Percentiles rank a stretch among this genome's conserved stretches.
Evolutionary conservation across 768 basidiomycete species (phyloP).

Genomic region (Trametes maxima): DNA sequence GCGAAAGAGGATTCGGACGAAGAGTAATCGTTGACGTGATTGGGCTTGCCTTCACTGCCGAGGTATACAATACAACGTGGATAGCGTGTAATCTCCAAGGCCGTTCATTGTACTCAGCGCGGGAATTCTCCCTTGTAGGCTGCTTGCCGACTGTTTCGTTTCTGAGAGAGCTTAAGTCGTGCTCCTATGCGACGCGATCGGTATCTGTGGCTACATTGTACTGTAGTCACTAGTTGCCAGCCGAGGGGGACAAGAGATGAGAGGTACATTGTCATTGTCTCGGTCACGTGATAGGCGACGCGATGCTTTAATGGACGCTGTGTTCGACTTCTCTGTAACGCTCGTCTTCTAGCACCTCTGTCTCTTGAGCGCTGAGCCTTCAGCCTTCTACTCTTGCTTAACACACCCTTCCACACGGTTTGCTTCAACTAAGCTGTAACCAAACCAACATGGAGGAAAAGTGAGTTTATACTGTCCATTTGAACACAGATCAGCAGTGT

Average conservation of each 20-base stretch:
- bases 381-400: not conserved
- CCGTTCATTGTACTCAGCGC: no score
- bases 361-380: not conserved
- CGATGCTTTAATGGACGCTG: slow-evolving; percentile 14
- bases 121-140: no score
- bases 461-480: not conserved
- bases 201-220: not conserved
- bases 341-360: not conserved
- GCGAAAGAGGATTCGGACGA: slow-evolving; percentile 28
- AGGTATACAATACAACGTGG: not conserved
- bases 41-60: not conserved
- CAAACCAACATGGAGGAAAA: slow-evolving; percentile 10
- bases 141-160: no score
- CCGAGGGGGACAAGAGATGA: not conserved
- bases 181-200: no score
- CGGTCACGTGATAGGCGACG: slow-evolving; percentile 21
- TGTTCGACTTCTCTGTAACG: slow-evolving; percentile 12
- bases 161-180: no score
- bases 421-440: not conserved
- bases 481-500: no score
- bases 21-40: not conserved
- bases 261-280: not conserved
- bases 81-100: no score
- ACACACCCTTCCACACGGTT: not conserved
- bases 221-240: not conserved